Percentiles rank a stretch among this genome's conserved stretches.
Evolutionary conservation across 345 rosid species (phyloP).

Genomic region (Salix caprea): DNA sequence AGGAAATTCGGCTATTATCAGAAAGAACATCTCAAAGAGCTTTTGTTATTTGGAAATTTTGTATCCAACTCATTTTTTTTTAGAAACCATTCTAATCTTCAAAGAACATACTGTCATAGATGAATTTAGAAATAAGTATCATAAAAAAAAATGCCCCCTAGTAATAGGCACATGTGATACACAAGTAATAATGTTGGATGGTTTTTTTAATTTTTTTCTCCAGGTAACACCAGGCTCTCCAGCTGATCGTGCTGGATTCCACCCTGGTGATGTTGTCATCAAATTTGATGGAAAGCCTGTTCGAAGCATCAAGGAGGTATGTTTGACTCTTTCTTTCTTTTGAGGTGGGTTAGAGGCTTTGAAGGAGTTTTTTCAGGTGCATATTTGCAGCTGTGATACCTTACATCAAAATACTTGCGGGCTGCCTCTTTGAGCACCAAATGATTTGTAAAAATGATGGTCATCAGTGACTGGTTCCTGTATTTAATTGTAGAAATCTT

Average conservation of each 20-base stretch:
- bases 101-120: too few species aligned
- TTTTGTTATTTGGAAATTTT: too few species aligned
- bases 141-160: too few species aligned
- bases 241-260: constrained; percentile 78
- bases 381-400: not conserved
- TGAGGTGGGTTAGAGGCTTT: not conserved
- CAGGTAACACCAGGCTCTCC: constrained; percentile 94
- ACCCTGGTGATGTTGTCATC: constrained; percentile 75
- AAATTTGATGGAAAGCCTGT: constrained; percentile 75
- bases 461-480: not conserved
- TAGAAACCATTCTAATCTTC: too few species aligned
- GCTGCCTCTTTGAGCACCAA: too few species aligned
- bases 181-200: not conserved
- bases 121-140: too few species aligned
- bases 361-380: not conserved
- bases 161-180: too few species aligned
- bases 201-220: not conserved
- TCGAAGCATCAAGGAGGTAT: constrained; percentile 69
- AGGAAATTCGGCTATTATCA: too few species aligned
- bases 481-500: not conserved
- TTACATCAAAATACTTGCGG: not conserved
- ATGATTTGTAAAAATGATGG: too few species aligned
- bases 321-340: not conserved
- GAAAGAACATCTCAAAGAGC: too few species aligned
- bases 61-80: too few species aligned